Base-by-base conservation (phyloP, 768 basidiomycete species). In the Suillus paluster region DNA sequence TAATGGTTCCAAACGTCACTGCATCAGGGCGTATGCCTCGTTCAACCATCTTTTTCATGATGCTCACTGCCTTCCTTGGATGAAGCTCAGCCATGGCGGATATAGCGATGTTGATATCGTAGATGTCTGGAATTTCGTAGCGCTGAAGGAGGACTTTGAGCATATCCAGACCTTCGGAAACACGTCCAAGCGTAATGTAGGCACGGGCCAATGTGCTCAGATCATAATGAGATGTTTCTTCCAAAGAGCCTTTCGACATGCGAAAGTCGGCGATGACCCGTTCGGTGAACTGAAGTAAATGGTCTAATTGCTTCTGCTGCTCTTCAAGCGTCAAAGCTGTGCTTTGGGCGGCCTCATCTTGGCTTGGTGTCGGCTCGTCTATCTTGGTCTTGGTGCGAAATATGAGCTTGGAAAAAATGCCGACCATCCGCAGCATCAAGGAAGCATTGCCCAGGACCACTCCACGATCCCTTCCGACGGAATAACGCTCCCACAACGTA, bases 101-200 rank as follows among this genome's bases (percentile, higher is more conserved):
- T 59, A 92, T 78, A 44, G 80, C 81, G 54, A 92, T 83, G 67
- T 90, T 90, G 55, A 89, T 75, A 68, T 92, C 90, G 68, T 84
- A 77, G 42, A 81, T 64, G 71, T 91, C 88, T 17, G 88, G 88
- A 57, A 81, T 67, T 69, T 87, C 83, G 59, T 69, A 73, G 54
- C 85, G 83, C 25, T 71, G 64, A 44, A 84, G 69, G 41, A 90
- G 68, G 59, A 81, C 60, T 57, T 75, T 76, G 67, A 91, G 75
- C 25, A 79, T 73, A 11, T 72, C 66, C 59, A 88, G 77, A 3
- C 85, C 88, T 44, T 81, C 77, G 48, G 66, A 53, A 64, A 80
- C 70, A 50, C 80, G 70, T 23, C 84, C 86, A 27, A 86, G 73
- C 61, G 89, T 79, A 66, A 89, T 85, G 71, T 83, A 82, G 23